A percentile compares a stretch with the other conserved stretches of the same genome.
Conservation (phyloP, 768 basidiomycete species). For the Termitomyces sp. region DNA sequence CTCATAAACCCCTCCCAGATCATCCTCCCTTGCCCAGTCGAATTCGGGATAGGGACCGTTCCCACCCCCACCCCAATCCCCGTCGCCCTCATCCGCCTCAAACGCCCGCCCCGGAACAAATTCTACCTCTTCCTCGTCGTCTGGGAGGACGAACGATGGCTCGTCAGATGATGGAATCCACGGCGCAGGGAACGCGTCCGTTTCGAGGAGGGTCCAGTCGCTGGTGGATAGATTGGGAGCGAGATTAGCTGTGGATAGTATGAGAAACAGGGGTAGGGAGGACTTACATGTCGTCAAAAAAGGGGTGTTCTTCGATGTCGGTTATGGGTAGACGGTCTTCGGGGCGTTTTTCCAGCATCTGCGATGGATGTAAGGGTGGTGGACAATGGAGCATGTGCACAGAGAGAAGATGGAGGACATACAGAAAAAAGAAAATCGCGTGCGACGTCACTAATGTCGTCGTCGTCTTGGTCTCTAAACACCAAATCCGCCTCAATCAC, state of each 20-base stretch:
- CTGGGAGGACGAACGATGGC: not conserved
- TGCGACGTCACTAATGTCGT: not conserved
- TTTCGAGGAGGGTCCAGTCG: not conserved
- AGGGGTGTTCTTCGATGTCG: not conserved
- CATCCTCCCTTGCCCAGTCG: not conserved
- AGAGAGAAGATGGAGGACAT: not conserved
- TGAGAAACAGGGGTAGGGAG: not conserved
- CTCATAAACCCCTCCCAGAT: not conserved
- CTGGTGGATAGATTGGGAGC: not conserved
- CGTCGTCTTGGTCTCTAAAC: not conserved
- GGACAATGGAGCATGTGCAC: not conserved
- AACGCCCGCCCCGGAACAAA: not conserved
- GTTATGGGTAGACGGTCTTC: not conserved
- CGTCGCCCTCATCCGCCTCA: not conserved
- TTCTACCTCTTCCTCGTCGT: not conserved
- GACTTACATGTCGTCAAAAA: not conserved
- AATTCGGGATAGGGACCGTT: not conserved
- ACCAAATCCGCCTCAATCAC: not conserved
- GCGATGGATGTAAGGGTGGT: not conserved
- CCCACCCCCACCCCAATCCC: not conserved
- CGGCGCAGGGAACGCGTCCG: not conserved
- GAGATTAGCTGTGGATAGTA: not conserved
- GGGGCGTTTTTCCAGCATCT: not conserved
- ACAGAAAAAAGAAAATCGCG: not conserved
- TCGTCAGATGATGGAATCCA: not conserved